Base-by-base conservation (phyloP, 164 flowering plant species). In the Kalanchoe fedtschenkoi region DNA sequence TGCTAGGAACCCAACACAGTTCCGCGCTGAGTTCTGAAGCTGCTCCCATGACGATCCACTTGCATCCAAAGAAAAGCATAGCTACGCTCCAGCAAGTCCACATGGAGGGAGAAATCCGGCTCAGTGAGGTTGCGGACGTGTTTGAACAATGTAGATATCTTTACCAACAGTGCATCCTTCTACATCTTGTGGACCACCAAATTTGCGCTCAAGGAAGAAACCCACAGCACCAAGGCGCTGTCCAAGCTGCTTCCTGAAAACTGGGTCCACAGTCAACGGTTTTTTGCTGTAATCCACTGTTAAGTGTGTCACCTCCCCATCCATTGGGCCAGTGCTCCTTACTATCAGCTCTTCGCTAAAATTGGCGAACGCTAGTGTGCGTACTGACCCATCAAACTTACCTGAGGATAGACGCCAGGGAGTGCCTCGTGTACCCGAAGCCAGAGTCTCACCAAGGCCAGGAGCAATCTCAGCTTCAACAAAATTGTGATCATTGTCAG, bases 371-470 rank as follows among this genome's bases (percentile, higher is more conserved):
- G 95, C 90, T 56, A 80, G 64, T 17, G 96, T 87, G 10, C 66
- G 58, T 28, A 89, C 86, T 29, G 33, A 29, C n/a, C 89, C 92
- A 66, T 88, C 84, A 70, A 89, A 84, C 63, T 91, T 91, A 24
- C 92, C 95, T 10, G 68, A 72, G 14, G 87, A 77, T 3, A 91
- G 70, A 10, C 96, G 81, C 96, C 98, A 91, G 0, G 98, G 95
- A 0, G 98, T 89, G n/a, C 98, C 98, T 53, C 92, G 71, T 8
- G 98, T 86, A 28, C 98, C 96, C 7, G 98, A 84, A 28, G 98
- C 96, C 5, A 92, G 73, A n/a, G 96, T 92, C 72, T 92, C 98
- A 47, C 98, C 98, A 11, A 88, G 91, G 16, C 98, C 98, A 21
- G 95, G 81, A 63, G 98, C 98, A 61, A 91, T 71, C 73, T 91